phyloP scores from a whole-genome alignment of 106 monocot genomes.

The Narthecium ossifragum region DNA sequence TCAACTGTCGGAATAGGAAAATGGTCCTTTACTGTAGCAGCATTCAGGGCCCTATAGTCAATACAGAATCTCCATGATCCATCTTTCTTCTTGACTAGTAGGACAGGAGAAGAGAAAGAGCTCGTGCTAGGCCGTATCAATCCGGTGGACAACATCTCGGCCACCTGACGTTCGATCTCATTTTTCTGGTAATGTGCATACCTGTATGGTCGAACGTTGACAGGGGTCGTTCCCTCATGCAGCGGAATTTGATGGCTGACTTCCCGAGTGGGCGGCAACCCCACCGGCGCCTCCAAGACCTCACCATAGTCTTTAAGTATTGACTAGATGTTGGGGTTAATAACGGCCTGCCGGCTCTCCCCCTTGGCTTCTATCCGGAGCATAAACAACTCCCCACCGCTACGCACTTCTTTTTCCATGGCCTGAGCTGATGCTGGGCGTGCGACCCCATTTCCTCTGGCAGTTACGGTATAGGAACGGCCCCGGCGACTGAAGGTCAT shows the following conservation, averaged over 20 bases:
- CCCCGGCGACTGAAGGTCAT: too few species aligned
- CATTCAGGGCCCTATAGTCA: not conserved
- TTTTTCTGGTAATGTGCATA: not conserved
- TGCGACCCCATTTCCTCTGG: too few species aligned
- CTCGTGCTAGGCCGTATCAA: not conserved
- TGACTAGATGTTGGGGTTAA: too few species aligned
- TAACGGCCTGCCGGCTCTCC: too few species aligned
- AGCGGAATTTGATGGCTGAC: not conserved
- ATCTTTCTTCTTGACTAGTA: conserved; percentile 1
- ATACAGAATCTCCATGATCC: not conserved
- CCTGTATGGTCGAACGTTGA: not conserved
- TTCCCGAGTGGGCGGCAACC: too few species aligned
- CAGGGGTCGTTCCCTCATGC: not conserved
- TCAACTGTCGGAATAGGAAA: not conserved
- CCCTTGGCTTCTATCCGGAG: too few species aligned
- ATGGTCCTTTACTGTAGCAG: not conserved
- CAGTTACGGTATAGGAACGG: too few species aligned
- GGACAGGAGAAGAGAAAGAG: not conserved
- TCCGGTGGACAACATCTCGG: not conserved
- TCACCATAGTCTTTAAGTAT: too few species aligned
- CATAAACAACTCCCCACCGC: too few species aligned
- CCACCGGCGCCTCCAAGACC: too few species aligned
- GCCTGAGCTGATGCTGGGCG: too few species aligned
- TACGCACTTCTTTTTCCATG: too few species aligned
- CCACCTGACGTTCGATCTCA: not conserved